Percentiles rank a stretch among this genome's conserved stretches.
Evolutionary conservation across 768 basidiomycete species (phyloP).

Genomic region (Holtermannia corniformis): DNA sequence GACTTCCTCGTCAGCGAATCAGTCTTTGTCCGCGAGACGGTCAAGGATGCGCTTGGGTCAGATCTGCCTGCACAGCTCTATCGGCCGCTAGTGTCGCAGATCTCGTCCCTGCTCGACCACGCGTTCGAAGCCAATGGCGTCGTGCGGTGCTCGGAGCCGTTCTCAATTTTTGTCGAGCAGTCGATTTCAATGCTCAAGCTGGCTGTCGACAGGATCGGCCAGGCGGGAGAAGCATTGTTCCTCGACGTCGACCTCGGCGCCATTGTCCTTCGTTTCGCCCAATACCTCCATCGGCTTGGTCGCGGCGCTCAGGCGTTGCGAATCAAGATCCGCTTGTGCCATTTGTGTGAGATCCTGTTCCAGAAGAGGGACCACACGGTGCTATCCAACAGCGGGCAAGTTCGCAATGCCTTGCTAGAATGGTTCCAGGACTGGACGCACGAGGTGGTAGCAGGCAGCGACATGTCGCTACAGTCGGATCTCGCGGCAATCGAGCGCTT

Average conservation of each 20-base stretch:
- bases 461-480: conserved; percentile 17
- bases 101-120: conserved; percentile 48
- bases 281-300: conserved; percentile 56
- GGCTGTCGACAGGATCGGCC: conserved; percentile 62
- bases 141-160: conserved; percentile 14
- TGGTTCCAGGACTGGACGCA: conserved; percentile 71
- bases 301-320: conserved; percentile 50
- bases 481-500: conserved; percentile 1
- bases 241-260: conserved; percentile 45
- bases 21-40: conserved; percentile 62
- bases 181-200: conserved; percentile 66
- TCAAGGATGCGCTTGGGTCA: conserved; percentile 66
- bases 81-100: conserved; percentile 55
- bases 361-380: conserved; percentile 53
- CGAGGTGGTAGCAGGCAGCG: conserved; percentile 49
- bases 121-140: conserved; percentile 11
- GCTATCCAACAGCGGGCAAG: conserved; percentile 54
- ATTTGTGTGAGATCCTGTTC: conserved; percentile 59
- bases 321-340: conserved; percentile 66
- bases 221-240: conserved; percentile 52
- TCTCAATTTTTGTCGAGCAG: conserved; percentile 44
- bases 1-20: conserved; percentile 57
- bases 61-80: conserved; percentile 68
- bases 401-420: conserved; percentile 65
- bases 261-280: conserved; percentile 49